Percentiles rank a stretch among this genome's conserved stretches.
phyloP scores from a whole-genome alignment of 345 rosid species.

The Garcia nutans region DNA sequence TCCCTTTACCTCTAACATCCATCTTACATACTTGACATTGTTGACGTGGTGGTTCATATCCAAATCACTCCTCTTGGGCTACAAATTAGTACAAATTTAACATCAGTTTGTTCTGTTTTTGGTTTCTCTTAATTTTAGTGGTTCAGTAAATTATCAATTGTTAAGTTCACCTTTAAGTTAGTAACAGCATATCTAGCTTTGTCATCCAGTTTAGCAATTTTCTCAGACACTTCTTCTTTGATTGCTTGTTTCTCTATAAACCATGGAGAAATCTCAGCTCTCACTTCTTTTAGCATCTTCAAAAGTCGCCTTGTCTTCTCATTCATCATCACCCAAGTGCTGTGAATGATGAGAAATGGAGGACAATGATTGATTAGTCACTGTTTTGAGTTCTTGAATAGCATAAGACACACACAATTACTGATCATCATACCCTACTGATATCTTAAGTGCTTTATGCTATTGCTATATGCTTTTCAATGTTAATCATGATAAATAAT shows the following conservation, averaged over 20 bases:
- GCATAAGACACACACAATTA: background rate
- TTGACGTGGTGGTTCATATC: constrained; percentile 77
- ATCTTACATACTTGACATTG: constrained; percentile 66
- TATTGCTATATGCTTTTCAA: constrained; percentile 22
- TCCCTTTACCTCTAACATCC: constrained; percentile 78
- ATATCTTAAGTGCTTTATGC: background rate
- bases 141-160: background rate
- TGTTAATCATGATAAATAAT: constrained; percentile 17
- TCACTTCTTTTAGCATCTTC: constrained; percentile 64
- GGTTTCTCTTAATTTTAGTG: background rate
- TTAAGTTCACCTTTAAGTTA: constrained; percentile 42
- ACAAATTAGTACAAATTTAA: background rate
- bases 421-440: too few relatives aligned
- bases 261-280: constrained; percentile 65
- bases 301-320: constrained; percentile 63
- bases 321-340: constrained; percentile 80
- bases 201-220: constrained; percentile 49
- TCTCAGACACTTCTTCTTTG: constrained; percentile 51
- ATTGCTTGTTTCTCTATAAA: constrained; percentile 60
- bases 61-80: constrained; percentile 62
- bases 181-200: constrained; percentile 53
- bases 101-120: background rate
- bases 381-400: background rate
- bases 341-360: constrained; percentile 18
- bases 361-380: too few relatives aligned